phyloP scores from a whole-genome alignment of 805 yeast species.

The Osmozyma mogii region DNA sequence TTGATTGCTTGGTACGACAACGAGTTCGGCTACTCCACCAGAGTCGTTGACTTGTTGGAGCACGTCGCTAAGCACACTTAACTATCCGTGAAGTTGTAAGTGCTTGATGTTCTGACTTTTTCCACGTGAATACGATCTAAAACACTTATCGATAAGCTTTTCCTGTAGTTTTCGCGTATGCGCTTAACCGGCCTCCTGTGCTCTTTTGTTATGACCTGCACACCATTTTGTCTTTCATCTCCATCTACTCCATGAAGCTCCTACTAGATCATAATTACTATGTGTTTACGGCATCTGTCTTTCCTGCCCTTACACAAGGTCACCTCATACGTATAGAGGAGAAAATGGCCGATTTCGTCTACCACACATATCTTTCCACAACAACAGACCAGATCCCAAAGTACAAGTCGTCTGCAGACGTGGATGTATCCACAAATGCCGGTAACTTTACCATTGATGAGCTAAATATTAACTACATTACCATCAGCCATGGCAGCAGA shows the following conservation, averaged over 20 bases:
- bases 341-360: conserved; percentile 7
- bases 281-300: conserved; percentile 4
- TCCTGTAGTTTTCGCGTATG: not conserved
- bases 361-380: conserved; percentile 6
- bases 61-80: conserved; percentile 52
- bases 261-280: conserved; percentile 7
- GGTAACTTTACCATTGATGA: conserved; percentile 1
- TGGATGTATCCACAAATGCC: conserved; percentile 2
- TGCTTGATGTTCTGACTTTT: not conserved
- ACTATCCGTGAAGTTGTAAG: conserved; percentile 10
- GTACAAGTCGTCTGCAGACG: conserved; percentile 6
- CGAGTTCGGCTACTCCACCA: conserved; percentile 93
- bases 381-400: conserved; percentile 6
- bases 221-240: too few species aligned
- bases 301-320: conserved; percentile 3
- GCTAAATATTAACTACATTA: conserved; percentile 3
- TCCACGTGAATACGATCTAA: not conserved
- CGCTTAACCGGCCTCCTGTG: too few species aligned
- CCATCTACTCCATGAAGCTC: conserved; percentile 2
- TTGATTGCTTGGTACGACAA: conserved; percentile 93
- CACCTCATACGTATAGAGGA: conserved; percentile 3
- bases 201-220: too few species aligned
- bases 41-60: conserved; percentile 86
- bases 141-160: not conserved
- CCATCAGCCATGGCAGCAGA: conserved; percentile 2